Percentiles rank a stretch among this genome's conserved stretches.
Conservation (phyloP, 2,329 filamentous ascomycete genomes). For the Epichloe scottii region DNA sequence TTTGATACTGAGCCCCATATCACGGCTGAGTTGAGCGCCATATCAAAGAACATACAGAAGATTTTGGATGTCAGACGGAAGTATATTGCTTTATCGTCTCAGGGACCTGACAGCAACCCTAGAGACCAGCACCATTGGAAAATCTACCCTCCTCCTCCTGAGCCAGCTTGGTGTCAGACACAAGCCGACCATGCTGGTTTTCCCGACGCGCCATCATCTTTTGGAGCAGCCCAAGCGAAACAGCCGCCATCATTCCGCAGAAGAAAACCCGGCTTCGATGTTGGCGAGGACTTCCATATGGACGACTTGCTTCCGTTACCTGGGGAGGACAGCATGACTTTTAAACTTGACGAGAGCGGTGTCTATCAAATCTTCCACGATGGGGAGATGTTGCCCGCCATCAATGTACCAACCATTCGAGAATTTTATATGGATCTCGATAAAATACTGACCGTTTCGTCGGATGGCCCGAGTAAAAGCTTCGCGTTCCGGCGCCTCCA, state of each 20-base stretch:
- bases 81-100: conserved; percentile 76
- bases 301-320: conserved; percentile 67
- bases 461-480: conserved; percentile 90
- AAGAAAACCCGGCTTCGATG: conserved; percentile 77
- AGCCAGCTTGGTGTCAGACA: conserved; percentile 62
- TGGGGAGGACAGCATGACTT: conserved; percentile 56
- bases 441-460: conserved; percentile 73
- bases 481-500: conserved; percentile 91
- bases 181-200: conserved; percentile 9
- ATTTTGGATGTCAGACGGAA: conserved; percentile 80
- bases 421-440: conserved; percentile 97
- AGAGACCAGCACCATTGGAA: conserved; percentile 73
- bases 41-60: conserved; percentile 83
- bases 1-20: conserved; percentile 66
- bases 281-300: conserved; percentile 85
- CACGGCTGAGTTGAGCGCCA: conserved; percentile 69
- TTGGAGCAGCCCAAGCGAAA: background rate
- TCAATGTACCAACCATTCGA: conserved; percentile 79
- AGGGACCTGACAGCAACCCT: conserved; percentile 74
- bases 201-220: conserved; percentile 6
- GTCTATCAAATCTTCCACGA: conserved; percentile 83
- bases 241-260: conserved; percentile 34
- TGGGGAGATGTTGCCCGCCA: conserved; percentile 52
- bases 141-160: conserved; percentile 83
- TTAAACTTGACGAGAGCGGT: conserved; percentile 66